These are phyloP conservation scores for Lichtheimia corymbifera DNA, from an alignment of 371 early-diverging fungal genomes.

Conservation along the genomic window DNA sequence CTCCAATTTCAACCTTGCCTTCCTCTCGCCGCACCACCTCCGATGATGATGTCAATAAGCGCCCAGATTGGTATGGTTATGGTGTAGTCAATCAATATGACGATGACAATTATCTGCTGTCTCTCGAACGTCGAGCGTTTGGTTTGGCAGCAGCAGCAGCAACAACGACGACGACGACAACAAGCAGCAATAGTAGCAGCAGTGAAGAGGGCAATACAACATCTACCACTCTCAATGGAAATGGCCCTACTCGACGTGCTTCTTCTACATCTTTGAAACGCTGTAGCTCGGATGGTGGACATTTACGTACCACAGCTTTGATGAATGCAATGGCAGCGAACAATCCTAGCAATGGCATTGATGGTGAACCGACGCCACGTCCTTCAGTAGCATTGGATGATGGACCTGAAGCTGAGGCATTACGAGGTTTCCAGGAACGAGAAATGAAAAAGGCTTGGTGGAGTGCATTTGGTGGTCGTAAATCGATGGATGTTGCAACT, in stretches of 20 bases:
- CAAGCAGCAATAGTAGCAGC: slow-evolving; percentile 12
- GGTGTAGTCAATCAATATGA: slow-evolving; percentile 25
- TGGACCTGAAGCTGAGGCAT: slow-evolving; percentile 29
- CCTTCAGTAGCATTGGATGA: slow-evolving; percentile 26
- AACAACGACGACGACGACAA: background rate
- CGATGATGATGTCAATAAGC: slow-evolving; percentile 10
- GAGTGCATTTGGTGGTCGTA: slow-evolving; percentile 34
- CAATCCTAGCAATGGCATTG: slow-evolving; percentile 4
- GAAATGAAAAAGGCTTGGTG: slow-evolving; percentile 40
- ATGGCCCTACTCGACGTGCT: background rate
- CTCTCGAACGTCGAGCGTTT: slow-evolving; percentile 43
- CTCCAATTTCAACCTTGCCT: slow-evolving; percentile 25
- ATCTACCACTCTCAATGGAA: background rate
- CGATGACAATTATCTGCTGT: slow-evolving; percentile 38
- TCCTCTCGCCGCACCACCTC: background rate
- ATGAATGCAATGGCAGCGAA: slow-evolving; percentile 46
- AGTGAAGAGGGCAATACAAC: slow-evolving; percentile 8
- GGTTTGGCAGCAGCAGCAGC: slow-evolving; percentile 11
- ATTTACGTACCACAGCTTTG: slow-evolving; percentile 39
- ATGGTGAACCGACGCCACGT: slow-evolving; percentile 23
- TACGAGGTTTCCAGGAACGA: slow-evolving; percentile 29
- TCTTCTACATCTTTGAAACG: slow-evolving; percentile 24
- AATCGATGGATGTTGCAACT: slow-evolving; percentile 28
- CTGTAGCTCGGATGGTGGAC: slow-evolving; percentile 46
- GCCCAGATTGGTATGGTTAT: slow-evolving; percentile 26